phyloP scores from a whole-genome alignment of 768 basidiomycete species.

The Rhizopogon vesiculosus region DNA sequence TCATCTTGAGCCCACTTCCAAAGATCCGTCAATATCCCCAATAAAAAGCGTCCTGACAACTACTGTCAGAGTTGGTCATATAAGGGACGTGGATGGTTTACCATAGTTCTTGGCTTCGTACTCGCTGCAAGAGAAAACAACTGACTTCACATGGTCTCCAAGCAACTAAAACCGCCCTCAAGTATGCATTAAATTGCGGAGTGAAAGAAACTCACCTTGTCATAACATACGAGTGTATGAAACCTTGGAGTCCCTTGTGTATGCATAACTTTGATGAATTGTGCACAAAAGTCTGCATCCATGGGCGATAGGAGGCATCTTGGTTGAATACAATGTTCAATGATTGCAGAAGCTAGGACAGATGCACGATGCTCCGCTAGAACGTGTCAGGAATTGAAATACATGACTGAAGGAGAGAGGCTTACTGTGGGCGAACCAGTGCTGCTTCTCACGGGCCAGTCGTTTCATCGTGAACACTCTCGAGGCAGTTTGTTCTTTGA shows the following conservation, averaged over 20 bases:
- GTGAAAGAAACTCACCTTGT: conserved; percentile 49
- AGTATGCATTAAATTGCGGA: background rate
- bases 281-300: conserved; percentile 93
- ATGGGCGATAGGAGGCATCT: conserved; percentile 91
- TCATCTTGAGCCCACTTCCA: conserved; percentile 80
- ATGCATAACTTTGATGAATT: conserved; percentile 87
- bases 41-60: conserved; percentile 75
- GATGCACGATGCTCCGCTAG: conserved; percentile 33
- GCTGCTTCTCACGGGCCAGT: conserved; percentile 67
- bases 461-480: conserved; percentile 75
- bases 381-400: background rate
- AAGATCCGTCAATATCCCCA: conserved; percentile 73
- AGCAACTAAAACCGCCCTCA: conserved; percentile 56
- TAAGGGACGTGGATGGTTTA: conserved; percentile 24
- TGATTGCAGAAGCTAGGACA: conserved; percentile 55
- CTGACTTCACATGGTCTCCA: conserved; percentile 75
- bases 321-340: conserved; percentile 92
- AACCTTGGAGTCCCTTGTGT: conserved; percentile 87
- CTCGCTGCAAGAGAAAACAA: conserved; percentile 92
- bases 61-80: background rate
- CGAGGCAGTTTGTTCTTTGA: conserved; percentile 70
- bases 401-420: conserved; percentile 4
- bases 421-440: conserved; percentile 75
- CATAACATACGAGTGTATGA: conserved; percentile 79
- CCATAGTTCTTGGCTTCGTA: conserved; percentile 96